A percentile compares a stretch with the other conserved stretches of the same genome.
Conservation (phyloP, 2,329 filamentous ascomycete species). For the Ceratocystis destructans region DNA sequence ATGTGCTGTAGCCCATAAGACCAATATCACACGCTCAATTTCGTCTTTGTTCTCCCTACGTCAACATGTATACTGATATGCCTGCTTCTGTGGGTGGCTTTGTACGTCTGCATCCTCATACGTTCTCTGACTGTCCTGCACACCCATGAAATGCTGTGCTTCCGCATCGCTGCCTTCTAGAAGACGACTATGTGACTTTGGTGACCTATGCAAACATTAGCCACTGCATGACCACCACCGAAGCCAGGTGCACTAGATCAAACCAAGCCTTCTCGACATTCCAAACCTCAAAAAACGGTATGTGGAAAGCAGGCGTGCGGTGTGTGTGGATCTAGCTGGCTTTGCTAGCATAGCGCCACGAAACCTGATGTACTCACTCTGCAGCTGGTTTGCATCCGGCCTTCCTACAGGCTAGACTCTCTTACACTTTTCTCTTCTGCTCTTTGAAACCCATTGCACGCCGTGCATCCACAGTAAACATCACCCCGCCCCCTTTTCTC, state of each 20-base stretch:
- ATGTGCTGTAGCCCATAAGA: conserved; percentile 36
- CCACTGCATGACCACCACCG: not conserved
- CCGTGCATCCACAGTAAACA: not conserved
- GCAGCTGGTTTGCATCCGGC: no score
- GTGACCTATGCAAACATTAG: not conserved
- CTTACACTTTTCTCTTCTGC: not conserved
- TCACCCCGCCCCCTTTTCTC: not conserved
- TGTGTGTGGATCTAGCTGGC: not conserved
- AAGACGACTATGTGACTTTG: not conserved
- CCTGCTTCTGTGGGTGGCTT: not conserved
- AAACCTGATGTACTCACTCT: no score
- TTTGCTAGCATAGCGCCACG: not conserved
- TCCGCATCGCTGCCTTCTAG: not conserved
- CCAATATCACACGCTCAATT: not conserved
- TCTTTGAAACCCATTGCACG: not conserved
- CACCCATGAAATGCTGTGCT: not conserved
- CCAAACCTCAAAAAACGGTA: no score
- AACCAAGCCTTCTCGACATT: no score
- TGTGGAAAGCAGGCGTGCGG: no score
- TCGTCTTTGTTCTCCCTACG: not conserved
- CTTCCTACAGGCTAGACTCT: not conserved
- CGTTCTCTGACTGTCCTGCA: not conserved
- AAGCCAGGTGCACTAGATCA: not conserved
- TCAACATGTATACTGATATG: not conserved
- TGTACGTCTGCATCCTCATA: not conserved